Percentiles rank a stretch among this genome's conserved stretches.
Conservation (phyloP, 441 rosid species). For the Rhodomyrtus psidioides region DNA sequence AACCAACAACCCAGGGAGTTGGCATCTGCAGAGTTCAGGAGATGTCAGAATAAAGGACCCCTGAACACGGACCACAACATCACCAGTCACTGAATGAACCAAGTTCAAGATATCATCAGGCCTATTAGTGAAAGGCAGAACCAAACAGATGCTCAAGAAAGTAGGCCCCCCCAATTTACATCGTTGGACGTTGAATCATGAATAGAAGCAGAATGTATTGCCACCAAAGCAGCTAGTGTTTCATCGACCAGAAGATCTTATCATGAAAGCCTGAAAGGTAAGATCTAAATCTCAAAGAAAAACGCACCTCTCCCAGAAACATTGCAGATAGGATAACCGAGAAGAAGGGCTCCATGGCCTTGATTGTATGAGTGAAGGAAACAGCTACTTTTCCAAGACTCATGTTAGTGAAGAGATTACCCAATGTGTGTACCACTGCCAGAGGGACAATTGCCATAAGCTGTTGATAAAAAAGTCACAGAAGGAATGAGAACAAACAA, state of each 20-base stretch:
- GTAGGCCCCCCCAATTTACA: background rate
- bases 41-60: background rate
- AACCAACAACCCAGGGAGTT: slow-evolving; percentile 74
- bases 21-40: slow-evolving; percentile 42
- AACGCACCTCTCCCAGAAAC: background rate
- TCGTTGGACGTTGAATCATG: background rate
- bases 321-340: background rate
- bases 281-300: background rate
- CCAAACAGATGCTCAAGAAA: background rate
- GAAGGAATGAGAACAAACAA: background rate
- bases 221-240: background rate
- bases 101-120: background rate
- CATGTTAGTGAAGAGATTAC: slow-evolving; percentile 1
- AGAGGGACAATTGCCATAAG: background rate
- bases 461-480: background rate
- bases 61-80: background rate
- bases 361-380: slow-evolving; percentile 3
- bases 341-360: slow-evolving; percentile 4
- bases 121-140: background rate
- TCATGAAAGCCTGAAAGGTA: background rate
- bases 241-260: background rate
- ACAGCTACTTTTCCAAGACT: slow-evolving; percentile 3
- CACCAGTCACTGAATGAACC: background rate
- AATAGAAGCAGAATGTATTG: background rate
- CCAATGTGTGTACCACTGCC: background rate